These are phyloP conservation scores for Eruca vesicaria DNA, from an alignment of 441 rosid species.

Conservation along the genomic window DNA sequence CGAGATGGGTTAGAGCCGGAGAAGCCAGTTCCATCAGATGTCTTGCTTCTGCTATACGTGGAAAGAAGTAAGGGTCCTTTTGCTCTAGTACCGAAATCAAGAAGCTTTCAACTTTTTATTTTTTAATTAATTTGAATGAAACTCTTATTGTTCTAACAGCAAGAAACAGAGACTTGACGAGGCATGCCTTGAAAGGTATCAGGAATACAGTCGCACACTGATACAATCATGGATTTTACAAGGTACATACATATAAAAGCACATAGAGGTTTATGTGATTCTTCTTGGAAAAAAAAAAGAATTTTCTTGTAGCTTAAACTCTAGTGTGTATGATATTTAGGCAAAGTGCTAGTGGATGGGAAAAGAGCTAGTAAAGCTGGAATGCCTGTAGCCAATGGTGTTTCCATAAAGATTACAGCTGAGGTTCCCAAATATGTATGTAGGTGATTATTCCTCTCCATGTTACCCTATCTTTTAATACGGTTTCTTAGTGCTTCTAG, in stretches of 20 bases:
- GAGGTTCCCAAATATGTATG: slow-evolving; percentile 95
- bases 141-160: slow-evolving; percentile 23
- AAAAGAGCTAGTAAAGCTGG: slow-evolving; percentile 85
- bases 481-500: background rate
- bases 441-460: slow-evolving; percentile 74
- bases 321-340: slow-evolving; percentile 33
- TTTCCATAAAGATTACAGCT: slow-evolving; percentile 71
- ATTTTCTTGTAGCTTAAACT: slow-evolving; percentile 1
- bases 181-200: slow-evolving; percentile 84
- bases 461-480: background rate
- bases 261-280: background rate
- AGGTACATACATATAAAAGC: slow-evolving; percentile 40
- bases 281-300: background rate
- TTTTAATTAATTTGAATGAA: background rate
- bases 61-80: slow-evolving; percentile 53
- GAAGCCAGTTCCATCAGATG: slow-evolving; percentile 42
- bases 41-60: slow-evolving; percentile 52
- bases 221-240: slow-evolving; percentile 94
- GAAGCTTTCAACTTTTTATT: background rate
- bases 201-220: slow-evolving; percentile 75
- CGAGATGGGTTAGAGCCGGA: slow-evolving; percentile 41
- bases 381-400: slow-evolving; percentile 66
- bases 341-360: slow-evolving; percentile 89
- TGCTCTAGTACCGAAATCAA: background rate
- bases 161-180: slow-evolving; percentile 92